Base-by-base conservation (phyloP, 192 early-diverging fungal genomes). In the Gryganskiella cystojenkinii region DNA sequence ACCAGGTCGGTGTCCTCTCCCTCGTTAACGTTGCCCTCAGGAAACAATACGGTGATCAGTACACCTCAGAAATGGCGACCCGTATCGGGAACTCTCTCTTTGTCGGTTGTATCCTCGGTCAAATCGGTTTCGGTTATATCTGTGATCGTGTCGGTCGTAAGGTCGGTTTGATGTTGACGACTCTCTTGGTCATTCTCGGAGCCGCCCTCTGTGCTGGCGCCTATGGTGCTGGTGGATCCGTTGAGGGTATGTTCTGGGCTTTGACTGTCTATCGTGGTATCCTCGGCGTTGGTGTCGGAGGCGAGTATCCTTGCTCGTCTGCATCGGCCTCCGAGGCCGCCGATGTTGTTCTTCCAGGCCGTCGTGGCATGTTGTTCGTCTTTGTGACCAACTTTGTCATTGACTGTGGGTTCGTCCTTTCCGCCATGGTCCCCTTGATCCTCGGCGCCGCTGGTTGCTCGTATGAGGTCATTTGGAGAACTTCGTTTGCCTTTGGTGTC, bases 401-500 rank as follows among this genome's bases (percentile, higher is more conserved):
- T 19, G 73, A 83, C 56, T 46, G 49, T 52, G 81, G 81, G 7
- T 82, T 73, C 50, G 49, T 82, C 19, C 63, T 82, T 31, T 70
- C 68, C 3, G 67, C 81, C 8, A 50, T 79, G 35, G 58, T 82
- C 11, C 75, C 74, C 20, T 50, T 86, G 45, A 27, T 86, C 17
- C 71, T 83, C 2, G 82, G 71, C 4, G 70, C 83, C 52, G 82
- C 78, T 20, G 73, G 74, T 31, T 50, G 56, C 28, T 58, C 51
- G 34, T 61, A 85, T n/a, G 80, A 80, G 31, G 70, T 66, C 44
- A 71, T 79, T 11, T 87, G 86, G 86, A 71, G 86, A 47, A 43
- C 82, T n/a, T 82, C 85, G 17, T 73, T 86, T 47, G 85, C 84
- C 60, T 67, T 87, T 37, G 85, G 85, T 4, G 63, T 82, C 30